phyloP scores from a whole-genome alignment of 1,284 basidiomycete species.

The Rhodotorula sp. region DNA sequence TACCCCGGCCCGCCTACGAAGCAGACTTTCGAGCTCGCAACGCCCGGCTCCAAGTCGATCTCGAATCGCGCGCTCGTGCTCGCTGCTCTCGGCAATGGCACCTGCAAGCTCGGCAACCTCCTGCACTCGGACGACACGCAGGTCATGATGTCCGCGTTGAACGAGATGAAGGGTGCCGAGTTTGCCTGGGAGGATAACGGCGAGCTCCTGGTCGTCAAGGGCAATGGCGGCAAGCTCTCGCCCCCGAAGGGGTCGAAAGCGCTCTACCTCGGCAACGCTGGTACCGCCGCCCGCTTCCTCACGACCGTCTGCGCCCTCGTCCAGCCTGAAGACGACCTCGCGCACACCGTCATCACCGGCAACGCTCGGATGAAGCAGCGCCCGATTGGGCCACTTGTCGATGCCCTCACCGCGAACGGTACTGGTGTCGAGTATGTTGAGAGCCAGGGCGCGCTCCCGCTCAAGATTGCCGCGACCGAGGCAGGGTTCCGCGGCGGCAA shows the following conservation, averaged over 20 bases:
- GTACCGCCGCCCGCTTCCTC: constrained; percentile 96
- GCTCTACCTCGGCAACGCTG: constrained; percentile 94
- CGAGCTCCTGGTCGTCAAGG: constrained; percentile 88
- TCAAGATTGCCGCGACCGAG: constrained; percentile 71
- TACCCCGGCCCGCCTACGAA: constrained; percentile 63
- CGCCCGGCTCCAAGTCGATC: constrained; percentile 94
- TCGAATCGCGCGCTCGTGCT: constrained; percentile 93
- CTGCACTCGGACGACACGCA: constrained; percentile 97
- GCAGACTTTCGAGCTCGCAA: constrained; percentile 77
- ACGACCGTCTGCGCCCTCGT: constrained; percentile 92
- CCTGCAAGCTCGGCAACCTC: constrained; percentile 82
- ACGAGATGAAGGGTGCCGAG: constrained; percentile 84
- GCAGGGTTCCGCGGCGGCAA: constrained; percentile 73
- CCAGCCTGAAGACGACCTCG: constrained; percentile 48
- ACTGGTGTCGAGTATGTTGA: constrained; percentile 76
- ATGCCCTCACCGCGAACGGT: constrained; percentile 81
- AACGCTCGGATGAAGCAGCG: constrained; percentile 99
- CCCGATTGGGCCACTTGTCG: constrained; percentile 88
- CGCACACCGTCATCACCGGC: constrained; percentile 80
- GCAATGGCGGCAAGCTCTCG: constrained; percentile 75
- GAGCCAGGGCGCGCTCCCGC: constrained; percentile 79
- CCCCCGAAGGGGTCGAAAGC: constrained; percentile 77
- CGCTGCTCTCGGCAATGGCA: constrained; percentile 85
- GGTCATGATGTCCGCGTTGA: constrained; percentile 95
- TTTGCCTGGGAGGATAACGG: constrained; percentile 90